Percentiles rank a stretch among this genome's conserved stretches.
Evolutionary conservation across 768 basidiomycete species (phyloP).

Genomic region (Serendipita sp.): DNA sequence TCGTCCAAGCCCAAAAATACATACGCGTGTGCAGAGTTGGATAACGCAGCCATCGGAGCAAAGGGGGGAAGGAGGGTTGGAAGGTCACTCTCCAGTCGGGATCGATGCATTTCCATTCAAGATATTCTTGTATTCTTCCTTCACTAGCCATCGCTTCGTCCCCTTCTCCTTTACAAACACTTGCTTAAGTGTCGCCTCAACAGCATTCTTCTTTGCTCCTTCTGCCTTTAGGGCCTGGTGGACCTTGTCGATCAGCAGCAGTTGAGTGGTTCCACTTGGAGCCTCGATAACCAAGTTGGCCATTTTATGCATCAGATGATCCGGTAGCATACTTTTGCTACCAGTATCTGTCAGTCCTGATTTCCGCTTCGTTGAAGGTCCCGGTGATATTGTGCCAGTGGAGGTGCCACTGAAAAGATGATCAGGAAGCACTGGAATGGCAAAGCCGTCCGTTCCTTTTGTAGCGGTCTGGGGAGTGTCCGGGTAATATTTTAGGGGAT

Average conservation of each 20-base stretch:
- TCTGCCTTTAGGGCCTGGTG: constrained; percentile 50
- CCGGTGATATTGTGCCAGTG: constrained; percentile 1
- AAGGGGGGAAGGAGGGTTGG: no score
- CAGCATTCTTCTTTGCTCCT: constrained; percentile 68
- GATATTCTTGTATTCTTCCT: constrained; percentile 15
- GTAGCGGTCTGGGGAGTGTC: constrained; percentile 10
- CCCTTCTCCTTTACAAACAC: constrained; percentile 52
- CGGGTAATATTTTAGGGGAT: constrained; percentile 51
- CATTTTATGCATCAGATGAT: constrained; percentile 43
- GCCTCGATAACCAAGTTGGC: constrained; percentile 41
- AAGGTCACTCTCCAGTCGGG: background rate
- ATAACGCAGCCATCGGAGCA: no score
- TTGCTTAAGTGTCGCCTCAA: constrained; percentile 67
- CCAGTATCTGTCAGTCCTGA: constrained; percentile 8
- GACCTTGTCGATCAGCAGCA: constrained; percentile 50
- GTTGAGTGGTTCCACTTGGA: constrained; percentile 23
- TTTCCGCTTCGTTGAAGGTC: constrained; percentile 10
- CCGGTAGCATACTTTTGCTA: constrained; percentile 27
- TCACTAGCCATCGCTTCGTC: constrained; percentile 60
- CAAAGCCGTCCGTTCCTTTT: constrained; percentile 7
- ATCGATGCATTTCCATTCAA: background rate
- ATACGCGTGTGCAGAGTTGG: no score
- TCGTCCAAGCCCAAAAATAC: no score
- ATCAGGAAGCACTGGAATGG: constrained; percentile 19
- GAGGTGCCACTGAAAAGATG: constrained; percentile 6